A percentile compares a stretch with the other conserved stretches of the same genome.
Evolutionary conservation across 1,139 yeast genomes (phyloP).

Genomic region (Nakaseomyces bracarensis): DNA sequence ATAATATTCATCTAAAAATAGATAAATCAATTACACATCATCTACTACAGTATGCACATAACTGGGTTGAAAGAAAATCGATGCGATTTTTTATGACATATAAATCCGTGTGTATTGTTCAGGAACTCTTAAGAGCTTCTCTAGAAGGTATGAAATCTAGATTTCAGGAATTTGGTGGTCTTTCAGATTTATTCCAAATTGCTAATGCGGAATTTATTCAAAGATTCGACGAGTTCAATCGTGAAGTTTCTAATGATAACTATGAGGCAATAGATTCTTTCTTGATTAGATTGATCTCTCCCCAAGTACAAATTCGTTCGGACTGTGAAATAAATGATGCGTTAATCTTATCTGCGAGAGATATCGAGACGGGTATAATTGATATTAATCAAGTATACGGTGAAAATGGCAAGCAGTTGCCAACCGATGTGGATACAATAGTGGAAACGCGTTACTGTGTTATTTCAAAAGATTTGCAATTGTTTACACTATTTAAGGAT

Average conservation of each 20-base stretch:
- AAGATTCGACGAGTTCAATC: conserved; percentile 45
- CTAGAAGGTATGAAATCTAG: conserved; percentile 16
- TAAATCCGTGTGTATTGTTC: conserved; percentile 62
- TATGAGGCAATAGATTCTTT: conserved; percentile 54
- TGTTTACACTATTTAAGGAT: conserved; percentile 52
- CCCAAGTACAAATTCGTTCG: conserved; percentile 73
- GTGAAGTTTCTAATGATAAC: conserved; percentile 35
- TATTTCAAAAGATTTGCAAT: conserved; percentile 56
- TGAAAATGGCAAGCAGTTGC: conserved; percentile 39
- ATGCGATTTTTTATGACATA: conserved; percentile 57
- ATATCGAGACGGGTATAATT: conserved; percentile 59
- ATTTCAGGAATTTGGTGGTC: conserved; percentile 18
- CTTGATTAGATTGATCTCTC: conserved; percentile 61
- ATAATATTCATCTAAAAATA: conserved; percentile 67
- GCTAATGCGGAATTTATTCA: conserved; percentile 32
- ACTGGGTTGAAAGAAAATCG: conserved; percentile 50
- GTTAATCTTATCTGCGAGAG: conserved; percentile 58
- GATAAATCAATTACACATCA: conserved; percentile 54
- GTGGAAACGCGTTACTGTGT: conserved; percentile 69
- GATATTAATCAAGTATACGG: conserved; percentile 31
- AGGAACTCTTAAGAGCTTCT: conserved; percentile 36
- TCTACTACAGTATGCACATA: conserved; percentile 50
- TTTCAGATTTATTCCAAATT: conserved; percentile 18
- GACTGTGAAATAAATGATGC: conserved; percentile 56
- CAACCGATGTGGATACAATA: conserved; percentile 38